phyloP scores from a whole-genome alignment of 2,329 filamentous ascomycete genomes.

The Biscogniauxia sp. region DNA sequence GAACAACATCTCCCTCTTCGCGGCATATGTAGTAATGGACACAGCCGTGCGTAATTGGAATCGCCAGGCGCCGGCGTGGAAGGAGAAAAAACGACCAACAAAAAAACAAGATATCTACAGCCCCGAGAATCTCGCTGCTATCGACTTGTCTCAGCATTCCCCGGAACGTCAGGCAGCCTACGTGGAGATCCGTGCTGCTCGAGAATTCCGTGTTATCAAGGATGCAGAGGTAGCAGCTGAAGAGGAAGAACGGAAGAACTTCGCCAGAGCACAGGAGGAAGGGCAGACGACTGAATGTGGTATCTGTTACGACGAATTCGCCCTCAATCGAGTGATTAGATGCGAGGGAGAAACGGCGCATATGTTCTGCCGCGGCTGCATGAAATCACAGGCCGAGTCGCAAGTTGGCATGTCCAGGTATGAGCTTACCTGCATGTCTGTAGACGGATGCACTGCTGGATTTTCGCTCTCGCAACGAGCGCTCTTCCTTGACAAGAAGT shows the following conservation, averaged over 20 bases:
- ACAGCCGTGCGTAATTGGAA: conserved; percentile 22
- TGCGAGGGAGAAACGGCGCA: conserved; percentile 61
- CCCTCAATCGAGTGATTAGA: conserved; percentile 65
- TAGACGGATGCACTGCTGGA: conserved; percentile 59
- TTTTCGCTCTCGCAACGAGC: conserved; percentile 57
- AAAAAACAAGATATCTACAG: conserved; percentile 18
- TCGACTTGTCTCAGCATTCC: conserved; percentile 18
- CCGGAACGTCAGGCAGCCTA: conserved; percentile 30
- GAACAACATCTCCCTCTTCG: conserved; percentile 32
- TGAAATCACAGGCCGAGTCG: conserved; percentile 62
- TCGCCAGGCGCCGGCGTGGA: conserved; percentile 18
- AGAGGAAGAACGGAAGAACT: conserved; percentile 37
- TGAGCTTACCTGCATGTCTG: conserved; percentile 68
- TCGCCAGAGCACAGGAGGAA: conserved; percentile 39
- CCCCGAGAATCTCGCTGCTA: conserved; percentile 12
- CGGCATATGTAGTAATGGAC: conserved; percentile 36
- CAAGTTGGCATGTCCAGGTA: conserved; percentile 69
- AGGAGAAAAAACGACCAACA: conserved; percentile 30
- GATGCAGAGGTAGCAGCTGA: conserved; percentile 25
- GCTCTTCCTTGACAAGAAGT: conserved; percentile 56
- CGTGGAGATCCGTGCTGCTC: conserved; percentile 40
- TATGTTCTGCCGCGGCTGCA: conserved; percentile 69
- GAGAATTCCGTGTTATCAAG: conserved; percentile 29
- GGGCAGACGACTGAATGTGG: conserved; percentile 65
- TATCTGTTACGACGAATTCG: conserved; percentile 69